Percentiles rank a stretch among this genome's conserved stretches.
phyloP scores from a whole-genome alignment of 345 rosid species.

The Syzygium grande region DNA sequence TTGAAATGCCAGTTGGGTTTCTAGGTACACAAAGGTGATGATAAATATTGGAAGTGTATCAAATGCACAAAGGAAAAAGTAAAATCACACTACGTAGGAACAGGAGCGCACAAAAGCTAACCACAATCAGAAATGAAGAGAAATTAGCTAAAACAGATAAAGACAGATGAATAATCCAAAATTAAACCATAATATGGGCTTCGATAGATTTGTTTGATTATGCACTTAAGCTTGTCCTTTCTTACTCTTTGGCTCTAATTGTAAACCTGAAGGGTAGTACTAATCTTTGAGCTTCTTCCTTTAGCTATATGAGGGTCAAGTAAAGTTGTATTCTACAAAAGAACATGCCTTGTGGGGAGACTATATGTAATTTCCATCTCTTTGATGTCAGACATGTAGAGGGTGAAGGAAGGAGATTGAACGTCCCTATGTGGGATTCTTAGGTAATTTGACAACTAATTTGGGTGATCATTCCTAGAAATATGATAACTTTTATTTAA shows the following conservation, averaged over 20 bases:
- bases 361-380: background rate
- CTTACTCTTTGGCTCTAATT: background rate
- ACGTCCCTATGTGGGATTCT: background rate
- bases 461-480: background rate
- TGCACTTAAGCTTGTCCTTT: background rate
- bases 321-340: background rate
- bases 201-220: background rate
- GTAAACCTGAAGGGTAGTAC: background rate
- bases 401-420: background rate
- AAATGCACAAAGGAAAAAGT: background rate
- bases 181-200: background rate
- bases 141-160: background rate
- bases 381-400: background rate
- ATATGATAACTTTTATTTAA: background rate
- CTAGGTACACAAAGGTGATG: background rate
- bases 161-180: background rate
- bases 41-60: background rate
- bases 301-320: background rate
- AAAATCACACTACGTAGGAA: background rate
- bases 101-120: background rate
- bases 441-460: background rate
- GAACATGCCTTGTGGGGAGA: background rate
- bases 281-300: background rate
- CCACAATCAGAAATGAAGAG: background rate
- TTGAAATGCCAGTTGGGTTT: background rate